Base-by-base conservation (phyloP, 2,329 filamentous ascomycete species). In the Calonectria pseudoturangicola region DNA sequence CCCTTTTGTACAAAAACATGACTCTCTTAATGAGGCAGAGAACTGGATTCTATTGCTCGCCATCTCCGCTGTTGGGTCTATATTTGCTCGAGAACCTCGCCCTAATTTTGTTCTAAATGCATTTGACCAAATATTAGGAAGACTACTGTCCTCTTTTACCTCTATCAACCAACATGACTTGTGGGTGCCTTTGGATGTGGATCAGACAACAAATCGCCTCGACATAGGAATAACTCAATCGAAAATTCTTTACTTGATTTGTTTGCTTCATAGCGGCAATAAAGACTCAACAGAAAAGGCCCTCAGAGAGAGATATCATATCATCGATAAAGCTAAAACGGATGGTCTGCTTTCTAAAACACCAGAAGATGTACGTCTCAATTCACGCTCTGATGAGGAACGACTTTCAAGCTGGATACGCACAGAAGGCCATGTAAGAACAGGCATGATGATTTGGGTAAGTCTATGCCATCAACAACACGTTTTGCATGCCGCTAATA, bases 1-100 rank as follows among this genome's bases (percentile, higher is more conserved):
- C 51, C 75, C 75, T 4, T 75, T 76, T 68, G 5, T 76, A 3
- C 75, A 51, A 9, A 43, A 51, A 25, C 30, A 25, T 15, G 9
- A 28, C 7, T 2, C 41, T 5, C 30, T 63, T 27, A 36, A 68
- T 2, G 18, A 62, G 16, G 18, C 16, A 16, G 10, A 68, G 18
- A n/a, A 48, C n/a, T 43, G 28, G 43, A n/a, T 58, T 2, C 1
- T 72, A 21, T 28, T 69, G 21, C 27, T 69, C 3, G 45, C 66
- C 12, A 39, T 69, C 4, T 63, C 66, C 3, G 66, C 66, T 8
- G 25, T 69, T 7, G 66, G 66, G 9, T 33, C 66, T 2, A 16
- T 25, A 5, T 64, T 45, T 30, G 27, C 56, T 3, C 10, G 18
- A 9, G 56, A 63, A 13, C 33, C 50, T 2, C 30, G 27, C 27